phyloP scores from a whole-genome alignment of 2,329 filamentous ascomycete species.

The Spiromastix sp. region DNA sequence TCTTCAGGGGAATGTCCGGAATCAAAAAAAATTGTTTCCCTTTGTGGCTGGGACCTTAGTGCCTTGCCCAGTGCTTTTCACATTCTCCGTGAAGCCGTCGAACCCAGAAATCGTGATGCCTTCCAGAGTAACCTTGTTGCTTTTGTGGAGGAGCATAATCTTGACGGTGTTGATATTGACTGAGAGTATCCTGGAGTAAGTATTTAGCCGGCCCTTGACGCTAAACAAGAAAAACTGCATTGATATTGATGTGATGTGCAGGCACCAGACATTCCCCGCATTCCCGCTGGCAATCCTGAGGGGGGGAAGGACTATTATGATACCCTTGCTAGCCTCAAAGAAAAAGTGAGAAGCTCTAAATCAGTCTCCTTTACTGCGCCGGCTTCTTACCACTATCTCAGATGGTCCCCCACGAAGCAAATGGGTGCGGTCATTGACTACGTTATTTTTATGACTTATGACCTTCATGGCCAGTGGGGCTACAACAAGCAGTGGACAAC shows the following conservation, averaged over 20 bases:
- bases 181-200: too few species aligned
- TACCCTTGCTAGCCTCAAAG: conserved; percentile 17
- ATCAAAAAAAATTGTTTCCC: conserved; percentile 29
- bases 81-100: conserved; percentile 26
- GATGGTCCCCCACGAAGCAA: conserved; percentile 16
- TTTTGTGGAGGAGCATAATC: conserved; percentile 26
- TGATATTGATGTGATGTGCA: conserved; percentile 31
- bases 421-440: conserved; percentile 20
- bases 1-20: conserved; percentile 2
- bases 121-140: too few species aligned
- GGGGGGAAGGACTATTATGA: conserved; percentile 25
- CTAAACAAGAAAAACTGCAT: conserved; percentile 31
- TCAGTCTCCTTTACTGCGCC: conserved; percentile 17
- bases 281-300: conserved; percentile 17
- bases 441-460: conserved; percentile 29
- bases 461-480: conserved; percentile 21
- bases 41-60: conserved; percentile 37
- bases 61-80: too few species aligned
- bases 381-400: conserved; percentile 22
- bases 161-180: conserved; percentile 25
- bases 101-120: conserved; percentile 27
- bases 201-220: too few species aligned
- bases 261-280: conserved; percentile 24
- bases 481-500: conserved; percentile 11
- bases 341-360: conserved; percentile 11